Evolutionary conservation across 2,329 filamentous ascomycete species (phyloP).

Genomic region (Calonectria crousiana): DNA sequence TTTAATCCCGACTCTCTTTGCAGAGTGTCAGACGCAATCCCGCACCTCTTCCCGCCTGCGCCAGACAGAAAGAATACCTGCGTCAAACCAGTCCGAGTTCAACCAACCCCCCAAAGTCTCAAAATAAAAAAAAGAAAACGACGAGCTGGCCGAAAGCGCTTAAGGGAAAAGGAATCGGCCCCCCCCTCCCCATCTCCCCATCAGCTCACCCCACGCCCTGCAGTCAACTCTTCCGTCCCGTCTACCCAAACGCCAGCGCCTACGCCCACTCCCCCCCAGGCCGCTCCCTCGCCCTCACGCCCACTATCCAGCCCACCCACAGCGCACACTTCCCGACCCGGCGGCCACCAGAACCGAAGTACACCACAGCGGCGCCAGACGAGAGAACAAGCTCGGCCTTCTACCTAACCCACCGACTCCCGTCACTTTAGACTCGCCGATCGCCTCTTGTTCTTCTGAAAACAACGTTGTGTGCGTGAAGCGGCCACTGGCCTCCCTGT

Average conservation of each 20-base stretch:
- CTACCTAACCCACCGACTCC: not conserved
- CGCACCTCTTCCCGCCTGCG: not conserved
- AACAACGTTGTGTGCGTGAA: slow-evolving; percentile 3
- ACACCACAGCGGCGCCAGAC: slow-evolving; percentile 5
- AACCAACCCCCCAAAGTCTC: slow-evolving; percentile 8
- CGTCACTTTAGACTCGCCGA: slow-evolving; percentile 4
- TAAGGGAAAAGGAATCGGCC: not conserved
- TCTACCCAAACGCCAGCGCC: not conserved
- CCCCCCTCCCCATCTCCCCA: not conserved
- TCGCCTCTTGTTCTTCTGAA: slow-evolving; percentile 10
- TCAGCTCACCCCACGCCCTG: slow-evolving; percentile 9
- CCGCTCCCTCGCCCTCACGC: not conserved
- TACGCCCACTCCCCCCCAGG: not conserved
- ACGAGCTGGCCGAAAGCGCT: not conserved
- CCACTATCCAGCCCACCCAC: slow-evolving; percentile 5
- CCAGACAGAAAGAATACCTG: slow-evolving; percentile 9
- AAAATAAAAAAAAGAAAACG: not conserved
- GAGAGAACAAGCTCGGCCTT: slow-evolving; percentile 11
- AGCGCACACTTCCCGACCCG: slow-evolving; percentile 20
- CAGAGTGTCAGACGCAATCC: slow-evolving; percentile 7
- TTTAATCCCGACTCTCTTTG: slow-evolving; percentile 9
- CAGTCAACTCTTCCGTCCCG: not conserved
- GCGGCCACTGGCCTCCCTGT: slow-evolving; percentile 23
- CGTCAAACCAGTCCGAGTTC: slow-evolving; percentile 8
- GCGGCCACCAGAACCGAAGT: not conserved